phyloP scores from a whole-genome alignment of 805 yeast genomes.

The Schwanniomyces polymorphus region DNA sequence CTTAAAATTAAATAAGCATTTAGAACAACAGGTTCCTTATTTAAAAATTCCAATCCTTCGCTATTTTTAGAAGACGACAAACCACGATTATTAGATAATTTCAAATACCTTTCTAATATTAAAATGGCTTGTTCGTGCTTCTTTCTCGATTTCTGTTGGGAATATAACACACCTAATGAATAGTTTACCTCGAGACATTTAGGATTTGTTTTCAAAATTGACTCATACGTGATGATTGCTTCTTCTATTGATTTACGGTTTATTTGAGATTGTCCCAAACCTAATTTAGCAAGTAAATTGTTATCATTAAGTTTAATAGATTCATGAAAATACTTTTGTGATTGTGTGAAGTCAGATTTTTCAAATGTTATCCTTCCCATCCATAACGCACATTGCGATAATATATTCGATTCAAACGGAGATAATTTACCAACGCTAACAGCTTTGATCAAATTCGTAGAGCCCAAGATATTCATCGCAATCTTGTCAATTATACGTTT shows the following conservation, averaged over 20 bases:
- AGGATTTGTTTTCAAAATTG: slow-evolving; percentile 61
- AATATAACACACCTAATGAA: slow-evolving; percentile 73
- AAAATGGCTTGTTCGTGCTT: slow-evolving; percentile 57
- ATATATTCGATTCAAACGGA: slow-evolving; percentile 26
- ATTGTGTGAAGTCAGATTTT: slow-evolving; percentile 58
- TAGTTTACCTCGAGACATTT: slow-evolving; percentile 73
- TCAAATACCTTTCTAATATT: slow-evolving; percentile 68
- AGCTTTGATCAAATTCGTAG: slow-evolving; percentile 11
- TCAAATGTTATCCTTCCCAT: slow-evolving; percentile 74
- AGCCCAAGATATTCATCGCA: slow-evolving; percentile 24
- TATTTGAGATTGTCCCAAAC: slow-evolving; percentile 82
- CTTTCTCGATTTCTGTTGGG: slow-evolving; percentile 41
- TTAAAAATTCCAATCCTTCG: slow-evolving; percentile 18
- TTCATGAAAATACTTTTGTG: slow-evolving; percentile 72
- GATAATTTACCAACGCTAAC: slow-evolving; percentile 19
- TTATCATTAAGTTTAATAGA: slow-evolving; percentile 65
- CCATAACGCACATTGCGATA: slow-evolving; percentile 63
- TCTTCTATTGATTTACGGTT: slow-evolving; percentile 75
- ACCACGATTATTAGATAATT: slow-evolving; percentile 53
- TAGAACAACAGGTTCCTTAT: slow-evolving; percentile 56
- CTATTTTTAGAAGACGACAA: slow-evolving; percentile 21
- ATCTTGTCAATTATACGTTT: slow-evolving; percentile 56
- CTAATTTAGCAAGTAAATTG: slow-evolving; percentile 71
- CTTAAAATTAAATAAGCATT: slow-evolving; percentile 72
- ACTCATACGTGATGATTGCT: slow-evolving; percentile 83